These are phyloP conservation scores for Aspergillus sp. DNA, from an alignment of 2,329 filamentous ascomycete species.

Conservation along the genomic window DNA sequence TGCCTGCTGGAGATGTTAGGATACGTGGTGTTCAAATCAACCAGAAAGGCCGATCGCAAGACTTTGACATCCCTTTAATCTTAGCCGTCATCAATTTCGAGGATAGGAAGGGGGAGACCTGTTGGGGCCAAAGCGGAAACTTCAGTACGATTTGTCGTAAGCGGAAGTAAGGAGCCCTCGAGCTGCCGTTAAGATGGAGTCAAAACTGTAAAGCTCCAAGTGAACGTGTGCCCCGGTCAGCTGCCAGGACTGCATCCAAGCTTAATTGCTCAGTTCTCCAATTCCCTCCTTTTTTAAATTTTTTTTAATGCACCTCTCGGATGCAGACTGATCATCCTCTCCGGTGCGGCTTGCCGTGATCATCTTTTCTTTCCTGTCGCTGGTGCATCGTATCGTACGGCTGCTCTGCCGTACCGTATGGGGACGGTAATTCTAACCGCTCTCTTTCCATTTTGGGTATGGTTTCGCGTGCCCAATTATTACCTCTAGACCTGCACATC, in stretches of 20 bases:
- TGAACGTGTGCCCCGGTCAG: slow-evolving; percentile 8
- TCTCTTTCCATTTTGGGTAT: slow-evolving; percentile 2
- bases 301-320: slow-evolving; percentile 9
- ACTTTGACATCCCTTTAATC: background rate
- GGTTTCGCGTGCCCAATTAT: slow-evolving; percentile 17
- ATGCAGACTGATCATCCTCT: slow-evolving; percentile 18
- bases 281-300: background rate
- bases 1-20: background rate
- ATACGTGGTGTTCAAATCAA: background rate
- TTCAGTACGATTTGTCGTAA: background rate
- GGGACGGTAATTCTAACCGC: background rate
- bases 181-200: background rate
- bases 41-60: background rate
- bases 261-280: background rate
- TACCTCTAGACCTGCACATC: slow-evolving; percentile 13
- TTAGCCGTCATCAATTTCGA: background rate
- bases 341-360: slow-evolving; percentile 21
- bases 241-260: background rate
- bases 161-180: background rate
- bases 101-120: background rate
- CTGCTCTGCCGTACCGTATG: background rate
- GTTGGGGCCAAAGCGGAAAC: slow-evolving; percentile 5
- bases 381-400: slow-evolving; percentile 8
- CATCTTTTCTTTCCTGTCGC: background rate
- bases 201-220: background rate